These are phyloP conservation scores for Fomes fomentarius DNA, from an alignment of 1,284 basidiomycete species.

Conservation along the genomic window DNA sequence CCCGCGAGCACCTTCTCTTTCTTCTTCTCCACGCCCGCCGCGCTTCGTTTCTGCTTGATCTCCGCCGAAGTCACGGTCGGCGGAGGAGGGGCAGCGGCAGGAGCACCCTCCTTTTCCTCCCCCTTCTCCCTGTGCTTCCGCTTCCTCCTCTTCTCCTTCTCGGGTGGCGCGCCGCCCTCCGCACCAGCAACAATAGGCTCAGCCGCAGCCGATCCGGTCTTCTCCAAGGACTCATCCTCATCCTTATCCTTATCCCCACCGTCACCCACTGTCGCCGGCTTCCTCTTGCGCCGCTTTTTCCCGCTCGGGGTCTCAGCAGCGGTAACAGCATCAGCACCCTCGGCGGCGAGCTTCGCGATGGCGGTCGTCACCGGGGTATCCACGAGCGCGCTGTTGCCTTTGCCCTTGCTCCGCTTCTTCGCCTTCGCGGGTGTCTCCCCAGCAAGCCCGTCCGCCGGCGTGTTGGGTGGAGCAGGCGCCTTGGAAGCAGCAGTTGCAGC, in stretches of 20 bases:
- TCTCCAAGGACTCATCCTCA: neutral
- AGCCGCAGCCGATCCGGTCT: too few relatives aligned
- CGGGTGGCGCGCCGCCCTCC: too few relatives aligned
- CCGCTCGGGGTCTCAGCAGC: conserved; percentile 8
- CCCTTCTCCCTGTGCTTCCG: conserved; percentile 24
- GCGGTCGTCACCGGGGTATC: conserved; percentile 29
- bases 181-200: too few relatives aligned
- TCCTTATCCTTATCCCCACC: conserved; percentile 27
- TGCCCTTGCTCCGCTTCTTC: conserved; percentile 30
- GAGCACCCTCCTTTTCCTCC: conserved; percentile 2
- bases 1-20: conserved; percentile 55
- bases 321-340: conserved; percentile 5
- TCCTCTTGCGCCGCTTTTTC: conserved; percentile 49
- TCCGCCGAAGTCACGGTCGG: conserved; percentile 24
- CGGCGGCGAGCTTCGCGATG: conserved; percentile 28
- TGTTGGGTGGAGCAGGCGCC: conserved; percentile 28
- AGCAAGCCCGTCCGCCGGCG: conserved; percentile 30
- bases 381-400: conserved; percentile 26
- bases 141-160: conserved; percentile 27
- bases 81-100: neutral
- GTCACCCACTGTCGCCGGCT: conserved; percentile 54
- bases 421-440: conserved; percentile 21
- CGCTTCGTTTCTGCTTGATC: conserved; percentile 53
- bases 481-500: conserved; percentile 6
- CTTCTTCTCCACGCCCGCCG: conserved; percentile 56